Base-by-base conservation (phyloP, 169 alveolate species). In the Eimeria zaria region DNA sequence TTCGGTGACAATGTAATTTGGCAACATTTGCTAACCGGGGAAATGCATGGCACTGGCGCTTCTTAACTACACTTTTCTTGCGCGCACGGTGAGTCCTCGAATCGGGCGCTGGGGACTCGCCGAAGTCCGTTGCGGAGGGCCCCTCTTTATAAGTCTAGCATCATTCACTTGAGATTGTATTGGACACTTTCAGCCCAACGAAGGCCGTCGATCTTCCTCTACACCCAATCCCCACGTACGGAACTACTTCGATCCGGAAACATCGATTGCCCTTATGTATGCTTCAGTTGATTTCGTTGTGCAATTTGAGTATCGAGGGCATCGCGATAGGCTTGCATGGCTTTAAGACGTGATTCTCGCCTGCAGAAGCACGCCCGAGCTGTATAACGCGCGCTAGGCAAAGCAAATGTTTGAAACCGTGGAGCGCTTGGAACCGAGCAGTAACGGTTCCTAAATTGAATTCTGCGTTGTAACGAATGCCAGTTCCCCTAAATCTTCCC, bases 271-370 rank as follows among this genome's bases (percentile, higher is more conserved):
- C 33, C 6, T 36, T 27, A 39, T 20, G 53, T 20, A 39, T 39
- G 41, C 67, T 48, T 51, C 46, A 78, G 88, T 51, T 8, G 71
- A 14, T 41, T 33, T 58, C 55, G 76, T 18, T 84, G 71, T 84
- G 36, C 36, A 36, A 84, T 84, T 84, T 84, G 91, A 62, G 16
- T n/a, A 44, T 84, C 91, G 78, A 84, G 91, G 14, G 91, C 91
- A 0, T 84, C 78, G 74, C 78, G 91, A 84, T 84, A 84, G 27
- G 91, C 44, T 84, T 62, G 64, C 91, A 84, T 84, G 41, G 91
- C 91, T 27, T 58, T 36, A 7, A 55, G 74, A 8, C 91, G 91
- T 58, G 91, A 33, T 33, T 14, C 41, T 22, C 74, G 91, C 24
- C 91, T 84, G 91, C 33, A 84, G 78, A 12, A 30, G 30, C 36